A percentile compares a stretch with the other conserved stretches of the same genome.
Conservation (phyloP, 2,329 filamentous ascomycete species). For the Ophiocordyceps camponoti-leonardi region DNA sequence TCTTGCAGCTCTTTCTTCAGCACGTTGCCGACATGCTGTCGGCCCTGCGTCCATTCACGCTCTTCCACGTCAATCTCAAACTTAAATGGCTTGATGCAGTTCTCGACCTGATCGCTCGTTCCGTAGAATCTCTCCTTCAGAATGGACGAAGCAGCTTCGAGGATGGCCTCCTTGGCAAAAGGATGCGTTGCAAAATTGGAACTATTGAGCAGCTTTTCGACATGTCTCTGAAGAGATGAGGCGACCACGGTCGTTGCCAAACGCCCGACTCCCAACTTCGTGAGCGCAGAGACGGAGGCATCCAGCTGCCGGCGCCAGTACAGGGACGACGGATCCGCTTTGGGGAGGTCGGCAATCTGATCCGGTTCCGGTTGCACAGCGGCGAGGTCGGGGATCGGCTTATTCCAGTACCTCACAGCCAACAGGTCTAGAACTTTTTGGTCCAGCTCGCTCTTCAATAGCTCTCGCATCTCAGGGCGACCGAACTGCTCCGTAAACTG, state of each 20-base stretch:
- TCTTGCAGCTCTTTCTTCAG: constrained; percentile 78
- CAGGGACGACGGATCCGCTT: constrained; percentile 65
- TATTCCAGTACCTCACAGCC: constrained; percentile 94
- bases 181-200: constrained; percentile 85
- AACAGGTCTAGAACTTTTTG: constrained; percentile 88
- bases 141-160: constrained; percentile 75
- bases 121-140: constrained; percentile 91
- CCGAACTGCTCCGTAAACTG: constrained; percentile 83
- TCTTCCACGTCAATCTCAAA: constrained; percentile 93
- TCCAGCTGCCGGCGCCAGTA: constrained; percentile 95
- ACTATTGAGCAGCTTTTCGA: constrained; percentile 59
- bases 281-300: constrained; percentile 74
- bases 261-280: constrained; percentile 84
- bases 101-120: constrained; percentile 94
- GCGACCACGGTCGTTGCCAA: constrained; percentile 85
- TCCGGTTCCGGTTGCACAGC: constrained; percentile 50
- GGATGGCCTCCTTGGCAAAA: constrained; percentile 83
- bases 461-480: constrained; percentile 69
- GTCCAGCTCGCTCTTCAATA: constrained; percentile 84
- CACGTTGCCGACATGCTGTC: constrained; percentile 64
- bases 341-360: constrained; percentile 61
- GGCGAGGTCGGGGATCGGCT: constrained; percentile 71
- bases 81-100: constrained; percentile 98
- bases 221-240: constrained; percentile 66
- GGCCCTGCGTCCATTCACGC: constrained; percentile 68